phyloP scores from a whole-genome alignment of 1,284 basidiomycete species.

The Vanrija pseudolonga region DNA sequence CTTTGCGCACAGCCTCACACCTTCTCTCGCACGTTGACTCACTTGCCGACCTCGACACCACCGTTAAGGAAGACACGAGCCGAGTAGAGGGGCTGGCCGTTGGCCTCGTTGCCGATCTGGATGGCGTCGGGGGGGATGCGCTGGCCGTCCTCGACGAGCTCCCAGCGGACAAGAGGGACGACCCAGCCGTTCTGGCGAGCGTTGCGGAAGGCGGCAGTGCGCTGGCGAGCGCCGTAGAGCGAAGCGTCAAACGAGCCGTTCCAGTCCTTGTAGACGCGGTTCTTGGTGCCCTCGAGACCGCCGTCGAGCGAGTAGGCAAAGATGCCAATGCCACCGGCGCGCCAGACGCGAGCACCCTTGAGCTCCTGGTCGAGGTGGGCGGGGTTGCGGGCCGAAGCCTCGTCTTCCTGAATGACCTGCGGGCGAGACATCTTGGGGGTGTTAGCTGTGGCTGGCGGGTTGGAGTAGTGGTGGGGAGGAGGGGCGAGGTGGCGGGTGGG shows the following conservation, averaged over 20 bases:
- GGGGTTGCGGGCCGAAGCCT: constrained; percentile 17
- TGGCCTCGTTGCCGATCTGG: constrained; percentile 42
- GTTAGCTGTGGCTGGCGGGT: not conserved
- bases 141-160: constrained; percentile 35
- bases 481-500: too few species aligned
- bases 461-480: too few species aligned
- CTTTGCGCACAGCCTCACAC: too few species aligned
- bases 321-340: constrained; percentile 37
- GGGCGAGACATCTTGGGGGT: constrained; percentile 4
- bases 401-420: constrained; percentile 23
- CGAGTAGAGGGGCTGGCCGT: constrained; percentile 38
- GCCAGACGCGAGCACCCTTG: constrained; percentile 34
- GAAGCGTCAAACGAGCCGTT: constrained; percentile 52
- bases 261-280: constrained; percentile 17
- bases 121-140: constrained; percentile 41
- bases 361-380: constrained; percentile 35
- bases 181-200: constrained; percentile 8
- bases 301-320: constrained; percentile 29
- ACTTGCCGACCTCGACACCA: constrained; percentile 47
- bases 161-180: constrained; percentile 40
- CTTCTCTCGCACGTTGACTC: constrained; percentile 8
- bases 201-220: constrained; percentile 49
- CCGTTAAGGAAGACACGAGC: constrained; percentile 41
- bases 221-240: constrained; percentile 63
- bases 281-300: constrained; percentile 26